These are phyloP conservation scores for Gaultheria prostrata DNA, from an alignment of 148 eudicot genomes.

Conservation along the genomic window DNA sequence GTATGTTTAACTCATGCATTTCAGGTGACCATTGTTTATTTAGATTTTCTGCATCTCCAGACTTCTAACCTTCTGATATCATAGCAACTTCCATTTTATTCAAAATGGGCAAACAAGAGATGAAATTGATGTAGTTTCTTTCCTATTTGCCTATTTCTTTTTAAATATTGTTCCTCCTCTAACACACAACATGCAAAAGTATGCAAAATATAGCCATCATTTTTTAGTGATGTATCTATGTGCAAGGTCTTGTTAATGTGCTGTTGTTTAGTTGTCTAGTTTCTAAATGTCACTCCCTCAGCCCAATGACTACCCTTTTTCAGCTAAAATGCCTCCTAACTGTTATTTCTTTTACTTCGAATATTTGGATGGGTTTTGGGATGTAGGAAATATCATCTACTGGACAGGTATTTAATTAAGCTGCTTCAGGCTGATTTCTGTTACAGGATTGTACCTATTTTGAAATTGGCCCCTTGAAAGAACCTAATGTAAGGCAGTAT, in stretches of 20 bases:
- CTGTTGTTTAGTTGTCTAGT: not conserved
- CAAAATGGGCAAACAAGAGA: not conserved
- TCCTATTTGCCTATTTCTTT: not conserved
- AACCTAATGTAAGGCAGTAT: not conserved
- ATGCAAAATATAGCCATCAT: not conserved
- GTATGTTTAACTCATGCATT: not conserved
- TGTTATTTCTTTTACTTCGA: not conserved
- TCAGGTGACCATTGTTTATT: not conserved
- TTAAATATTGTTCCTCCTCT: not conserved
- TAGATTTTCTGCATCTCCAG: not conserved
- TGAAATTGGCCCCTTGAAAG: not conserved
- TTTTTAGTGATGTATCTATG: not conserved
- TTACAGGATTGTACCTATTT: not conserved
- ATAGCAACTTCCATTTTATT: not conserved
- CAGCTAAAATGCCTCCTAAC: not conserved
- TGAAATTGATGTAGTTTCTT: slow-evolving; percentile 8
- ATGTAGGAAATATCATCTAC: not conserved
- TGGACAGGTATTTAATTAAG: not conserved
- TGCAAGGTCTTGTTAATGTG: not conserved
- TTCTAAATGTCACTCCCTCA: not conserved
- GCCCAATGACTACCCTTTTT: not conserved
- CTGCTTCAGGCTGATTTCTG: not conserved
- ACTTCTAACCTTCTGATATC: not conserved
- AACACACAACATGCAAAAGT: not conserved
- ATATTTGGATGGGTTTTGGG: slow-evolving; percentile 11